Percentiles rank a stretch among this genome's conserved stretches.
Evolutionary conservation across 768 basidiomycete species (phyloP).

Genomic region (Daedaleopsis sinensis): DNA sequence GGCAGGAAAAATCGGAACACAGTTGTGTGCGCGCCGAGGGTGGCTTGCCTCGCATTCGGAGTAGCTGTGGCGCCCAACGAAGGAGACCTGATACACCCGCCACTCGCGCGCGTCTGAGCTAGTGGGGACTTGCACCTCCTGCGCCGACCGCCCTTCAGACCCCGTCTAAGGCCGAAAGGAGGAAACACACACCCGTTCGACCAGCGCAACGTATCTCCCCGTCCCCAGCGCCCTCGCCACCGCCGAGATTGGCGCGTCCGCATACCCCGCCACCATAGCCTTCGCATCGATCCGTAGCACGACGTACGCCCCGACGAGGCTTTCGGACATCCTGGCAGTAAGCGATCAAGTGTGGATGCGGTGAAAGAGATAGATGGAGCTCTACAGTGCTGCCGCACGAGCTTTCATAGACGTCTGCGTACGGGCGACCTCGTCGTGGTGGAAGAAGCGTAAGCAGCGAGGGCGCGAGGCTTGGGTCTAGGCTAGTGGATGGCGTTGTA

Average conservation of each 20-base stretch:
- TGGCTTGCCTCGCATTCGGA: not conserved
- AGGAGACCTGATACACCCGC: not conserved
- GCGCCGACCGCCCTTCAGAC: not conserved
- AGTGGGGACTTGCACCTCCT: slow-evolving; percentile 3
- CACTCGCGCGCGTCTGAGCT: not conserved
- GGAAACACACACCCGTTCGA: slow-evolving; percentile 1
- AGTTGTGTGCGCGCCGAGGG: not conserved
- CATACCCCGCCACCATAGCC: slow-evolving; percentile 8
- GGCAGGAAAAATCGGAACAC: not conserved
- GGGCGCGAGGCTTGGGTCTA: not conserved
- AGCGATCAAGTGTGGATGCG: not conserved
- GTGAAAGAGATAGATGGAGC: not conserved
- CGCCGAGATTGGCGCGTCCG: not conserved
- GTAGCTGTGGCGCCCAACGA: not conserved
- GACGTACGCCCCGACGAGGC: slow-evolving; percentile 1
- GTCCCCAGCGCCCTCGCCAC: slow-evolving; percentile 2
- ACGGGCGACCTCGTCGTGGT: not conserved
- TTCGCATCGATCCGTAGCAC: not conserved
- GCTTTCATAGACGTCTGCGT: not conserved
- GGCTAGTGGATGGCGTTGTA: not conserved
- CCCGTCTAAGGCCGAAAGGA: not conserved
- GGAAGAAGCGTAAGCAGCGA: not conserved
- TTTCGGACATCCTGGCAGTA: not conserved
- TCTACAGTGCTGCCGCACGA: not conserved
- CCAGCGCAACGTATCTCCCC: slow-evolving; percentile 1